These are phyloP conservation scores for Aspergillus sclerotioniger DNA, from an alignment of 495 filamentous ascomycete genomes.

Conservation along the genomic window DNA sequence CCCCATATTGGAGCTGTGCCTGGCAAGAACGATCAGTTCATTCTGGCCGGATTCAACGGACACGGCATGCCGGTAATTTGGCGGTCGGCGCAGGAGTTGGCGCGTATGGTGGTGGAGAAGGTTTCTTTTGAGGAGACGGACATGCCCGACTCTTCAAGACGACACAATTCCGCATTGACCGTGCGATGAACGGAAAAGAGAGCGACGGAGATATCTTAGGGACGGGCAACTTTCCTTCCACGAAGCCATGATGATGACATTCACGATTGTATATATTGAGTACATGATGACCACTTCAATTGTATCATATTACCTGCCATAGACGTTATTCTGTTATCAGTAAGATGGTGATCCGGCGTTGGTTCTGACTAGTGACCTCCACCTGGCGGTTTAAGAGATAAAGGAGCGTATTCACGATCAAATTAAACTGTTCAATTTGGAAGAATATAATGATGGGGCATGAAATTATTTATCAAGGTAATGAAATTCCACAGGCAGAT, in stretches of 20 bases:
- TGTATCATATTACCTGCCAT: no score
- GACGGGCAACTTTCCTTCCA: conserved; percentile 5
- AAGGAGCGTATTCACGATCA: no score
- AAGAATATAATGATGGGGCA: no score
- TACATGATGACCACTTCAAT: no score
- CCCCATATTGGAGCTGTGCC: conserved; percentile 52
- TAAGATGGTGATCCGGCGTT: no score
- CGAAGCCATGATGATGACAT: not conserved
- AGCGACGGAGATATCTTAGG: not conserved
- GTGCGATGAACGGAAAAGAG: not conserved
- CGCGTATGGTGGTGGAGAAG: conserved; percentile 38
- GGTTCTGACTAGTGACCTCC: no score
- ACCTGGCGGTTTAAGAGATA: no score
- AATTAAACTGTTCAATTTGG: no score
- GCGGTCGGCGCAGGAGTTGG: conserved; percentile 40
- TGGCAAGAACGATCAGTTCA: conserved; percentile 36
- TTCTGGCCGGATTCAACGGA: conserved; percentile 54
- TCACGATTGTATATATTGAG: not conserved
- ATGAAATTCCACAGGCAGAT: conserved; percentile 10
- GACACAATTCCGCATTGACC: conserved; percentile 5
- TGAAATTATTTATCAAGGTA: no score
- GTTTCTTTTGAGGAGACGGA: conserved; percentile 8
- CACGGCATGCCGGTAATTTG: conserved; percentile 54
- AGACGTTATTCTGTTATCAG: no score
- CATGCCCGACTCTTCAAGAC: conserved; percentile 12